phyloP scores from a whole-genome alignment of 1,139 yeast genomes.

The Nakaseomyces nivariensis region DNA sequence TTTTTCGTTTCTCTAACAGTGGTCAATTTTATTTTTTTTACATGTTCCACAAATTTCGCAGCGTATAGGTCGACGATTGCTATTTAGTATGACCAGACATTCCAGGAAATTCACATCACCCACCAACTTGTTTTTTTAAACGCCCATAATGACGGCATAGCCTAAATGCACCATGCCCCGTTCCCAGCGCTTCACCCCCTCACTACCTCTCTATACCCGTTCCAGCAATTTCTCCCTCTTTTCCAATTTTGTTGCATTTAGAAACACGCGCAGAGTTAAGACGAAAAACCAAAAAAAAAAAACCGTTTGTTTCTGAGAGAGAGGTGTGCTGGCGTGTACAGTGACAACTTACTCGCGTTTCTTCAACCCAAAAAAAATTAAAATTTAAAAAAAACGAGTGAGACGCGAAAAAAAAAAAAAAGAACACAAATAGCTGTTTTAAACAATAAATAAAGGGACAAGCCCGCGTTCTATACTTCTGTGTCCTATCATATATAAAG shows the following conservation, averaged over 20 bases:
- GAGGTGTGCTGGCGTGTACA: background rate
- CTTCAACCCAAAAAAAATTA: background rate
- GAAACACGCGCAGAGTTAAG: background rate
- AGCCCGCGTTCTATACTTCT: too few species aligned
- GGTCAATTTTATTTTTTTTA: too few species aligned
- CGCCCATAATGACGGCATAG: too few species aligned
- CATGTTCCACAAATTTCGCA: background rate
- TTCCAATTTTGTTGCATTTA: too few species aligned
- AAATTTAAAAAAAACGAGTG: background rate
- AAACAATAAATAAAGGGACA: background rate
- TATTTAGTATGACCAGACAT: constrained; percentile 1
- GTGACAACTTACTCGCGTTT: background rate
- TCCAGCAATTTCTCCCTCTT: background rate
- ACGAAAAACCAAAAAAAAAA: too few species aligned
- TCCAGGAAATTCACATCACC: background rate
- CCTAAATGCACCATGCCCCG: too few species aligned
- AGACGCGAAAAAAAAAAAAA: background rate
- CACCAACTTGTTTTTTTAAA: background rate
- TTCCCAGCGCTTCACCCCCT: background rate
- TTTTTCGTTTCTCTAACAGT: too few species aligned
- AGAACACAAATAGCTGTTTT: background rate
- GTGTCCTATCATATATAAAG: too few species aligned
- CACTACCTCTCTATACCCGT: background rate
- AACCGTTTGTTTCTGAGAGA: too few species aligned
- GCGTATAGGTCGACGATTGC: too few species aligned